Percentiles rank a stretch among this genome's conserved stretches.
Evolutionary conservation across 768 basidiomycete genomes (phyloP).

Genomic region (Cantharellus anzutake): DNA sequence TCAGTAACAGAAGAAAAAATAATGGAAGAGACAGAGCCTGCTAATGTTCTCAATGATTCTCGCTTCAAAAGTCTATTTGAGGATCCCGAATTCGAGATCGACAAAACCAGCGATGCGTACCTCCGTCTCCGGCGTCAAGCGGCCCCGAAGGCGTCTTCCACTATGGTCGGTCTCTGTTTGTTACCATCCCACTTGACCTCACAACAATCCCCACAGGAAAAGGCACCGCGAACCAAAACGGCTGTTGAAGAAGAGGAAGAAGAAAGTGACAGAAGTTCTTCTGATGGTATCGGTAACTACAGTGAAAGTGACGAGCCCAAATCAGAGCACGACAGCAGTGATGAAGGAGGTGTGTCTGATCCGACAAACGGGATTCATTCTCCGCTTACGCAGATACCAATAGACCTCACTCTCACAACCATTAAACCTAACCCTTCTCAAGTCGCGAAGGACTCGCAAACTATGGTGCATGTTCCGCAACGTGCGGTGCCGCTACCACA

Average conservation of each 20-base stretch:
- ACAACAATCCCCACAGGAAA: conserved; percentile 13
- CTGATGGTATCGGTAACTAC: conserved; percentile 13
- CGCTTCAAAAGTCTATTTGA: conserved; percentile 84
- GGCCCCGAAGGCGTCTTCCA: conserved; percentile 22
- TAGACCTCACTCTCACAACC: conserved; percentile 5
- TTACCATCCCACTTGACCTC: neutral
- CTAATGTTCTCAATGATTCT: conserved; percentile 56
- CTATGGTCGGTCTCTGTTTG: neutral
- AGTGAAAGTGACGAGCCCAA: conserved; percentile 12
- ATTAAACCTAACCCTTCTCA: conserved; percentile 1
- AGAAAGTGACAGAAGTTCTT: conserved; percentile 41
- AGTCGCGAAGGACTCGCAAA: too few species aligned
- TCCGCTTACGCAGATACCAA: conserved; percentile 10
- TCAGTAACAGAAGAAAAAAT: conserved; percentile 14
- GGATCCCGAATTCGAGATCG: conserved; percentile 81
- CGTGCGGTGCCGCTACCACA: neutral
- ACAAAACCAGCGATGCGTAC: conserved; percentile 73
- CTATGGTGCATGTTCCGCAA: too few species aligned
- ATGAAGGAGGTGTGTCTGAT: conserved; percentile 20
- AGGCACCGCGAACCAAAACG: conserved; percentile 30
- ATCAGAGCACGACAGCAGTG: conserved; percentile 27
- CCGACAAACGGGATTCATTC: neutral
- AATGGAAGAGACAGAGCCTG: conserved; percentile 15
- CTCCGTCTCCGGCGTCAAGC: conserved; percentile 77
- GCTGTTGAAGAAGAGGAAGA: conserved; percentile 82